Evolutionary conservation across 148 eudicot genomes (phyloP).

Genomic region (Vaccinium myrtillus): DNA sequence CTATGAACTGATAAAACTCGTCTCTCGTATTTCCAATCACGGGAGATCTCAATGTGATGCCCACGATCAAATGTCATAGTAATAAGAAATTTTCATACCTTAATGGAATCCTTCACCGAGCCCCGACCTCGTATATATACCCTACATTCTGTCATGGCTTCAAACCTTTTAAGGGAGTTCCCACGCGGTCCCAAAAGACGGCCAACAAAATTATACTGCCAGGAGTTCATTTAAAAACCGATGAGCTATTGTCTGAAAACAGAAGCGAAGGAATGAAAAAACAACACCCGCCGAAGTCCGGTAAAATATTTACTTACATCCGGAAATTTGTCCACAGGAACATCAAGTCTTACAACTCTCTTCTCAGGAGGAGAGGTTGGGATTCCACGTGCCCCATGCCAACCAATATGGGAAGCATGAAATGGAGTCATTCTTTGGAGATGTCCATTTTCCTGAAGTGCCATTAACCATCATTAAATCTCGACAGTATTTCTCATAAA

Average conservation of each 20-base stretch:
- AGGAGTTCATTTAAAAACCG: conserved; percentile 13
- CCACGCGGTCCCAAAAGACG: conserved; percentile 56
- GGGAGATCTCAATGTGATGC: background rate
- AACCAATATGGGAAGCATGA: conserved; percentile 36
- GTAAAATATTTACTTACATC: conserved; percentile 31
- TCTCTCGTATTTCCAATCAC: background rate
- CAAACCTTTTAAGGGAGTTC: conserved; percentile 53
- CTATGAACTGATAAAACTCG: background rate
- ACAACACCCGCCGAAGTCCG: background rate
- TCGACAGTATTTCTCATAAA: background rate
- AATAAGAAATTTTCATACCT: conserved; percentile 29
- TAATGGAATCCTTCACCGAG: conserved; percentile 49
- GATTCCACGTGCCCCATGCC: conserved; percentile 36
- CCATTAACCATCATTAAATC: background rate
- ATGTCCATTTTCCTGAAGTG: conserved; percentile 35
- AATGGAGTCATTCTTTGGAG: conserved; percentile 38
- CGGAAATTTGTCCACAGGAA: conserved; percentile 49
- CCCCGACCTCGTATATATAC: conserved; percentile 50
- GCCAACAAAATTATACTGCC: conserved; percentile 58
- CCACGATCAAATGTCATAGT: background rate
- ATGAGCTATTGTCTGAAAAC: background rate
- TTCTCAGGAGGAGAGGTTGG: conserved; percentile 37
- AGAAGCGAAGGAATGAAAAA: background rate
- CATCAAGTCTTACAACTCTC: conserved; percentile 51
- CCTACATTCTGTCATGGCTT: conserved; percentile 47